Evolutionary conservation across 768 basidiomycete species (phyloP), one percentile per base, ranked within the genome.

Genomic region (Boletus sensibilis): DNA sequence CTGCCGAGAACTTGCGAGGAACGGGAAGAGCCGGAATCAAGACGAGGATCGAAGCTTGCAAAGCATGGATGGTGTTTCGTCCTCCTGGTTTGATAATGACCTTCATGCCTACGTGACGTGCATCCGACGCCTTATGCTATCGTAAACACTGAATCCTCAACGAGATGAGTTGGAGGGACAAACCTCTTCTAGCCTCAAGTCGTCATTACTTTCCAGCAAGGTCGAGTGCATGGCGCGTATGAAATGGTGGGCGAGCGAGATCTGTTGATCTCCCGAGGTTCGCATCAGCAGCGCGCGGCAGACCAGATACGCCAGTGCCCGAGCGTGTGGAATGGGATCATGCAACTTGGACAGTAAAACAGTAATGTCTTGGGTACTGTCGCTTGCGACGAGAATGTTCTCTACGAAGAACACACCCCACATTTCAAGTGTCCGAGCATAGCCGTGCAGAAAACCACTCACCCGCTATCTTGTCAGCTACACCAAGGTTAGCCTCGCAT

Each of bases 401-500:
- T 83, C 92, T 91, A 60, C 18, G 55, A 31, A 44, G 55, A 31
- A 44, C 21, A 23, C 33, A 38, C 1, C 13, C 47, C 51, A 31
- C 31, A 34, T 55, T 50, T 48, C 53, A 23, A 16, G 46, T n/a
- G 12, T 34, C 25, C 4, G 20, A 33, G n/a, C 21, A 33, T 6
- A 23, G 9, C 18, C 23, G 8, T 14, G 14, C n/a, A 7, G 10
- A 38, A 38, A 51, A 44, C 27, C 12, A 44, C 61, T 57, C 50
- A 92, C 92, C 82, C 50, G 90, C 89, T 53, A 94, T 83, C 62
- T 81, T 81, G 25, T 75, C 70, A 1, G 83, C 79, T 23, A 93
- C 65, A 1, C 71, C 75, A 34, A 80, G 55, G 63, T 93, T 92
- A 3, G 79, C 65, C 33, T 69, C 68, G 40, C 68, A 77, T 78